phyloP scores from a whole-genome alignment of 495 filamentous ascomycete species.

The Daldinia caldariorum region DNA sequence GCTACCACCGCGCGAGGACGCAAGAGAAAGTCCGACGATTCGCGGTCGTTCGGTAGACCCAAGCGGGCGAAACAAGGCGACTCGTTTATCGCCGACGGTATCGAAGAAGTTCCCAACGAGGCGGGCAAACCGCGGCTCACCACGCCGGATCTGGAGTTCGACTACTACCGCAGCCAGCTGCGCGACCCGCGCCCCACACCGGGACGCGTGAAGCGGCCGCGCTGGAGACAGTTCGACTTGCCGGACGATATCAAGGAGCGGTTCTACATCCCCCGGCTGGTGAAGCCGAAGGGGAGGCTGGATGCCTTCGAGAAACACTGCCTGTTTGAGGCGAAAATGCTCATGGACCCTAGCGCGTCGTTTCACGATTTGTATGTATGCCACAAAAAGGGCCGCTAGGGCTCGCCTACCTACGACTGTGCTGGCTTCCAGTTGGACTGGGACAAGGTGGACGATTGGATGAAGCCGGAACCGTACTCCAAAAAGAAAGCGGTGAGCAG shows the following conservation, averaged over 20 bases:
- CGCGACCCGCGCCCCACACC: slow-evolving; percentile 40
- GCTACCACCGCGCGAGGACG: slow-evolving; percentile 2
- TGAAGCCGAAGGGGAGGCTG: slow-evolving; percentile 22
- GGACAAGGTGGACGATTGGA: slow-evolving; percentile 40
- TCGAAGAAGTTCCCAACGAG: slow-evolving; percentile 10
- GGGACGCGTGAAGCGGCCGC: slow-evolving; percentile 32
- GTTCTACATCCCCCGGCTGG: slow-evolving; percentile 22
- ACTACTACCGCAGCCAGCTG: slow-evolving; percentile 37
- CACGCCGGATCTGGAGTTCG: slow-evolving; percentile 42
- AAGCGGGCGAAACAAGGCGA: no score
- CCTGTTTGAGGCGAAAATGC: neutral
- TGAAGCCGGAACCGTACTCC: slow-evolving; percentile 30
- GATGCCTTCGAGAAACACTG: slow-evolving; percentile 10
- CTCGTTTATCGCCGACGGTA: no score
- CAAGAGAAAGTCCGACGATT: slow-evolving; percentile 33
- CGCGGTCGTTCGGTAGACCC: neutral
- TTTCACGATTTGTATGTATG: slow-evolving; percentile 38
- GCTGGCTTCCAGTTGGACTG: slow-evolving; percentile 50
- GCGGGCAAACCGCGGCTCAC: slow-evolving; percentile 31
- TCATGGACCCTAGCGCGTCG: slow-evolving; percentile 24
- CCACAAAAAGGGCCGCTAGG: slow-evolving; percentile 33
- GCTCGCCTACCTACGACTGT: slow-evolving; percentile 49
- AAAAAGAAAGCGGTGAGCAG: slow-evolving; percentile 22
- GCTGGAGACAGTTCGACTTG: slow-evolving; percentile 1
- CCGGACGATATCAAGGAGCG: slow-evolving; percentile 25